These are phyloP conservation scores for Solanum chacoense DNA, from an alignment of 305 asterid species.

Conservation along the genomic window DNA sequence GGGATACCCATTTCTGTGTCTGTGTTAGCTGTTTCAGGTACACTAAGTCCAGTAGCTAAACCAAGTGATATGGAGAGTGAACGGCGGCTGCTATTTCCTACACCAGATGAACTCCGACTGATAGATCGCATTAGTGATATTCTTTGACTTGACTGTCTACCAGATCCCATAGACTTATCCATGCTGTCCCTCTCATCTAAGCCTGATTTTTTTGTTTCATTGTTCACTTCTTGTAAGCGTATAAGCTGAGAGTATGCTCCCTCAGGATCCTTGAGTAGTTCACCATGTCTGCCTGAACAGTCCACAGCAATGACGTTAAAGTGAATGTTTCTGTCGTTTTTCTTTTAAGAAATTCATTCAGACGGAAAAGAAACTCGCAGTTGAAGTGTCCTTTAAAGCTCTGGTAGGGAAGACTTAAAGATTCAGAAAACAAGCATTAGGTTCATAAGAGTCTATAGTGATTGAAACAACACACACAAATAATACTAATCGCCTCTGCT, in stretches of 20 bases:
- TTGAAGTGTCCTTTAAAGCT: not conserved
- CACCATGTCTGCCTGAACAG: conserved; percentile 52
- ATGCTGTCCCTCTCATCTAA: conserved; percentile 31
- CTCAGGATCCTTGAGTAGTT: conserved; percentile 50
- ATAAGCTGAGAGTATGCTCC: conserved; percentile 84
- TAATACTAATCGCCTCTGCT: not conserved
- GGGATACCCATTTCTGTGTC: conserved; percentile 43
- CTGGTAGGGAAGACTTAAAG: not conserved
- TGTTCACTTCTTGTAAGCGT: conserved; percentile 57
- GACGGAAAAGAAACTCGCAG: not conserved
- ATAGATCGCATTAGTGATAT: conserved; percentile 46
- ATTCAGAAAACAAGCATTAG: not conserved
- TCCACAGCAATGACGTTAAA: not conserved
- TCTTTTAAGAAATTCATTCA: not conserved
- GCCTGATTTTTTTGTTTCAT: conserved; percentile 26
- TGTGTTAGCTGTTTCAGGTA: conserved; percentile 32
- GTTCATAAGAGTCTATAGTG: not conserved
- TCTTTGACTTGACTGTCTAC: conserved; percentile 44
- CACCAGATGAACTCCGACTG: conserved; percentile 58
- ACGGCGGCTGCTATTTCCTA: conserved; percentile 52
- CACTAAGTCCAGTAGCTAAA: conserved; percentile 47
- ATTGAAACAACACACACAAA: not conserved
- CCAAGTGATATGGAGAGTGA: conserved; percentile 50
- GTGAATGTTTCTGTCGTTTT: not conserved
- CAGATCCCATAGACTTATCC: conserved; percentile 26